These are phyloP conservation scores for Vitis hybrid DNA, from an alignment of 177 flowering plant genomes.

Conservation along the genomic window DNA sequence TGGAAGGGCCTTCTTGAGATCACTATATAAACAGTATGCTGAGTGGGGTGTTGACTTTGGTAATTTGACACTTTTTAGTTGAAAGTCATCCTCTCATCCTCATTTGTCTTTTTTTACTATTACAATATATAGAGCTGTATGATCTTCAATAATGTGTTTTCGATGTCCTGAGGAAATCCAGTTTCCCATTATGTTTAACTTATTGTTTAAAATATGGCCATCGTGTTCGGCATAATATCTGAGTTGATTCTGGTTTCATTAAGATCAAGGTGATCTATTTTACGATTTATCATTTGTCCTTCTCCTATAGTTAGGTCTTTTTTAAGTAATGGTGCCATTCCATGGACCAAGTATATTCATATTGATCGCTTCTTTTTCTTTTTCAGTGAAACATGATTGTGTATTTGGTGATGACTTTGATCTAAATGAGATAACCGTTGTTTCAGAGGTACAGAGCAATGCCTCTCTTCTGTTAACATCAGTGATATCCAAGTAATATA, in stretches of 20 bases:
- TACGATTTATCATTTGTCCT: neutral
- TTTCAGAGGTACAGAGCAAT: conserved; percentile 60
- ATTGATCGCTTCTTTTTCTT: conserved; percentile 10
- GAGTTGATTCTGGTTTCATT: too few species aligned
- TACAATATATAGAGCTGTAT: neutral
- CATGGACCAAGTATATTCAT: too few species aligned
- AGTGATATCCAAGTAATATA: neutral
- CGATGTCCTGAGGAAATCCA: too few species aligned
- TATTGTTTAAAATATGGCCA: too few species aligned
- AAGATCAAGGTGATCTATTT: neutral
- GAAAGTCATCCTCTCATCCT: neutral
- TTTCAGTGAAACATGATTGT: conserved; percentile 92
- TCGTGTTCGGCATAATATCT: too few species aligned
- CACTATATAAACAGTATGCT: conserved; percentile 86
- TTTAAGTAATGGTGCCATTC: too few species aligned
- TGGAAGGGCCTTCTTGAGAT: conserved; percentile 86
- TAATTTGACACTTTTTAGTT: conserved; percentile 20
- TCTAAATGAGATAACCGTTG: conserved; percentile 59
- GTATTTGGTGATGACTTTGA: conserved; percentile 90
- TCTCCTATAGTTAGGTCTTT: too few species aligned
- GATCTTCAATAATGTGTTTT: neutral
- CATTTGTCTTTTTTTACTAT: neutral
- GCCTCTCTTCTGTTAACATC: neutral
- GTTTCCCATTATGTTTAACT: too few species aligned
- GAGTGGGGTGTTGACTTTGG: conserved; percentile 98